phyloP scores from a whole-genome alignment of 2,329 filamentous ascomycete genomes.

The Botrytis byssoidea region DNA sequence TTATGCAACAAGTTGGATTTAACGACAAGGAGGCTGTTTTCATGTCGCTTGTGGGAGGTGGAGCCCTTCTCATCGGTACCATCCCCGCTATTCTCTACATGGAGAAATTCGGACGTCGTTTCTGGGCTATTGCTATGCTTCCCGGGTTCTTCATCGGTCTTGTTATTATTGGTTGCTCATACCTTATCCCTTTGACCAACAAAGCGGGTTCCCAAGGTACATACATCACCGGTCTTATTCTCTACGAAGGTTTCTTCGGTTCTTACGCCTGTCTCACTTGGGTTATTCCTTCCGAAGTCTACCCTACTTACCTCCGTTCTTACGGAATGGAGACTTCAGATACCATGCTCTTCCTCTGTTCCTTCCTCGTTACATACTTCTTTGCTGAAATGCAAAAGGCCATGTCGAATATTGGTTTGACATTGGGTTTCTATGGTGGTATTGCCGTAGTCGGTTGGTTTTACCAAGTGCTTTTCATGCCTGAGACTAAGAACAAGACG shows the following conservation, averaged over 20 bases:
- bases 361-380: conserved; percentile 74
- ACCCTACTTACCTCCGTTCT: conserved; percentile 68
- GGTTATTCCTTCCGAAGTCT: conserved; percentile 67
- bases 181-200: conserved; percentile 54
- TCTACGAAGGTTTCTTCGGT: conserved; percentile 69
- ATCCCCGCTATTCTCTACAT: conserved; percentile 69
- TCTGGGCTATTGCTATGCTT: conserved; percentile 72
- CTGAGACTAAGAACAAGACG: conserved; percentile 65
- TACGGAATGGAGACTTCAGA: conserved; percentile 74
- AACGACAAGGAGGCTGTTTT: conserved; percentile 61
- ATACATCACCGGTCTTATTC: conserved; percentile 65
- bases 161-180: conserved; percentile 62
- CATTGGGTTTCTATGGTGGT: conserved; percentile 71
- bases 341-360: conserved; percentile 66
- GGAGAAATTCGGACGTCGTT: conserved; percentile 69
- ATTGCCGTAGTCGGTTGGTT: conserved; percentile 69
- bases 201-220: conserved; percentile 53
- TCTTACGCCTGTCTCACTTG: conserved; percentile 64
- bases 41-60: conserved; percentile 73
- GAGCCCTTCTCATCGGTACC: conserved; percentile 63
- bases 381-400: conserved; percentile 67
- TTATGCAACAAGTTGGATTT: conserved; percentile 70
- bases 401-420: conserved; percentile 65
- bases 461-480: conserved; percentile 75
- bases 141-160: conserved; percentile 71